Conservation (phyloP, 2,329 filamentous ascomycete species). For the Grosmannia clavigera region DNA sequence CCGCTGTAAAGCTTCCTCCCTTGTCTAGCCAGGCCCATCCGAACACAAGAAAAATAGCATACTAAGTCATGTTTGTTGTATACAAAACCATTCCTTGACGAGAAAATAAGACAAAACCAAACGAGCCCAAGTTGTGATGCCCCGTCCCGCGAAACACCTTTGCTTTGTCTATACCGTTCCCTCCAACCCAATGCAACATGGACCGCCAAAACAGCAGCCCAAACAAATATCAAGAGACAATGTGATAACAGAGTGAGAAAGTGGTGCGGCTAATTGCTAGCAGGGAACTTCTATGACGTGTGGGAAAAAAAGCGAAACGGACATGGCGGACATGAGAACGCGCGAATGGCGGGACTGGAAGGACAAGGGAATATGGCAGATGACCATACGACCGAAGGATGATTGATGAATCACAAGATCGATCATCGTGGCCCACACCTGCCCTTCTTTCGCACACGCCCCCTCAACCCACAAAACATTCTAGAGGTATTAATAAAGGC, state of each 20-base stretch:
- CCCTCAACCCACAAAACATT: background rate
- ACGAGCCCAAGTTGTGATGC: background rate
- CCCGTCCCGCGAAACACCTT: conserved; percentile 1
- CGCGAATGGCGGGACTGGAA: background rate
- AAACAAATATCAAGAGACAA: background rate
- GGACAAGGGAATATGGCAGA: background rate
- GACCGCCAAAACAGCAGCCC: background rate
- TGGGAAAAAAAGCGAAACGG: background rate
- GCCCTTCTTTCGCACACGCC: background rate
- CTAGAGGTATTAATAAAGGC: background rate
- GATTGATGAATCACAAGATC: background rate
- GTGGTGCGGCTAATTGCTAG: background rate
- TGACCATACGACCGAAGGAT: too few species aligned
- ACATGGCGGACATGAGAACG: background rate
- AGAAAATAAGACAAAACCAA: background rate
- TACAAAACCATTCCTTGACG: background rate
- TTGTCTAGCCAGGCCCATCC: background rate
- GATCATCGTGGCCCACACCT: background rate
- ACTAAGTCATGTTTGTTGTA: background rate
- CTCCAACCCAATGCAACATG: background rate
- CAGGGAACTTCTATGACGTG: background rate
- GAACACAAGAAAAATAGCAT: background rate
- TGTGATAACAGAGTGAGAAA: background rate
- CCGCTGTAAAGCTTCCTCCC: background rate
- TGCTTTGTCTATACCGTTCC: conserved; percentile 1